phyloP scores from a whole-genome alignment of 2,329 filamentous ascomycete species.

The Ophiosphaerella herpotricha region DNA sequence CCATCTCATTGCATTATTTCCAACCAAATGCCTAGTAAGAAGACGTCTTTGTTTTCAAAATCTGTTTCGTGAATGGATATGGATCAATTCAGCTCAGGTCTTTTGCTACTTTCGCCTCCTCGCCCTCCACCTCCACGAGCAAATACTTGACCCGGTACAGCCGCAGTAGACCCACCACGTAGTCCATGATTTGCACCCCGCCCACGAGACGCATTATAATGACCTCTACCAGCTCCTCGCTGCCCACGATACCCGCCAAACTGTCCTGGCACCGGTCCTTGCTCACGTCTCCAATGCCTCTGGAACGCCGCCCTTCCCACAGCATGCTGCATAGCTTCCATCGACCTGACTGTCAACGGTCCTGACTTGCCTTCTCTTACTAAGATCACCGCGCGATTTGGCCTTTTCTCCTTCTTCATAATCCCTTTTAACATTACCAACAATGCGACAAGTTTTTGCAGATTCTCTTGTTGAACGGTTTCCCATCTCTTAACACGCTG shows the following conservation, averaged over 20 bases:
- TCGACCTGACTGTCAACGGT: slow-evolving; percentile 18
- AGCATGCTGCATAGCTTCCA: slow-evolving; percentile 14
- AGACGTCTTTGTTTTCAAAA: not conserved
- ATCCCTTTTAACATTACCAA: slow-evolving; percentile 15
- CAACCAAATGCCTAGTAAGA: not conserved
- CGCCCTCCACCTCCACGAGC: no score
- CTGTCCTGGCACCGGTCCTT: not conserved
- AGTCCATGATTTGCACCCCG: no score
- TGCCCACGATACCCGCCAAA: not conserved
- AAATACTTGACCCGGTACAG: no score
- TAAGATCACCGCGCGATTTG: slow-evolving; percentile 17
- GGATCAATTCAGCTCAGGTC: no score
- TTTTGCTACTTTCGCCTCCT: no score
- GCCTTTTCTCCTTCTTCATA: slow-evolving; percentile 18
- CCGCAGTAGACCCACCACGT: no score
- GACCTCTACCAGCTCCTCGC: no score
- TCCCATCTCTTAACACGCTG: slow-evolving; percentile 29
- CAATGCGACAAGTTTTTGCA: slow-evolving; percentile 29
- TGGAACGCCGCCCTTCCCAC: slow-evolving; percentile 17
- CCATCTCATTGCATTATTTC: no score
- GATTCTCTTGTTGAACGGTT: slow-evolving; percentile 20
- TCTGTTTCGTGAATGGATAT: no score
- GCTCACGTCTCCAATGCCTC: slow-evolving; percentile 16
- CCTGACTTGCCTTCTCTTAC: slow-evolving; percentile 22
- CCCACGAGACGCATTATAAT: no score